These are phyloP conservation scores for Lophiotrema nucula DNA, from an alignment of 495 filamentous ascomycete genomes.

Conservation along the genomic window DNA sequence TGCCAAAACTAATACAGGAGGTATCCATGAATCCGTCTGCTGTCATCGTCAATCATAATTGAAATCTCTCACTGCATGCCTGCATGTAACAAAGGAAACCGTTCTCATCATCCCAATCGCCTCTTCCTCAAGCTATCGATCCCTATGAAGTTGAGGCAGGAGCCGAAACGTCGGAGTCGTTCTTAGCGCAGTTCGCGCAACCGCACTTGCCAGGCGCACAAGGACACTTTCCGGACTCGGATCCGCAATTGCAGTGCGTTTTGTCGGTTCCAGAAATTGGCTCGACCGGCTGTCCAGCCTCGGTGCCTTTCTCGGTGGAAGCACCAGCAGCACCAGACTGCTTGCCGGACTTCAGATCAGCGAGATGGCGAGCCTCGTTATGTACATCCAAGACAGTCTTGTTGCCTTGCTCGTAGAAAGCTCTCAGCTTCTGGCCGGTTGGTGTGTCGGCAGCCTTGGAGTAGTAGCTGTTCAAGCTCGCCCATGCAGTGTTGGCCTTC, in stretches of 20 bases:
- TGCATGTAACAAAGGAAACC: no score
- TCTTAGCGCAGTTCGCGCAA: slow-evolving; percentile 42
- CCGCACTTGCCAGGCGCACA: slow-evolving; percentile 45
- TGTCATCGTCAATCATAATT: no score
- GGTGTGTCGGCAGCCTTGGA: slow-evolving; percentile 85
- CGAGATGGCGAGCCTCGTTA: slow-evolving; percentile 79
- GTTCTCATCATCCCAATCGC: no score
- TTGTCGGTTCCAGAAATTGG: slow-evolving; percentile 39
- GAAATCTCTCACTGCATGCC: no score
- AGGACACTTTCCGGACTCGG: slow-evolving; percentile 40
- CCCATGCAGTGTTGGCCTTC: slow-evolving; percentile 62
- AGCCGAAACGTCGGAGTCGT: no score
- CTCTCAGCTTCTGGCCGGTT: slow-evolving; percentile 77
- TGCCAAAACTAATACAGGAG: no score
- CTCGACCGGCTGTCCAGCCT: no score
- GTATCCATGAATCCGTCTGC: no score
- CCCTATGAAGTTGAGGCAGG: no score
- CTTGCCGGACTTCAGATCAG: slow-evolving; percentile 78
- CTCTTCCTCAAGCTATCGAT: no score
- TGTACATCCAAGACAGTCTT: slow-evolving; percentile 93
- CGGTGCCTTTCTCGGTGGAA: slow-evolving; percentile 15
- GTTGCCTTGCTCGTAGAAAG: slow-evolving; percentile 77
- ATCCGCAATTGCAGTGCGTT: slow-evolving; percentile 49
- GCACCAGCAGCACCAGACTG: slow-evolving; percentile 24
- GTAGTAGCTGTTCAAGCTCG: slow-evolving; percentile 76